A percentile compares a stretch with the other conserved stretches of the same genome.
These are phyloP conservation scores for Filosporella fistucella DNA, from an alignment of 495 filamentous ascomycete species.

Conservation along the genomic window DNA sequence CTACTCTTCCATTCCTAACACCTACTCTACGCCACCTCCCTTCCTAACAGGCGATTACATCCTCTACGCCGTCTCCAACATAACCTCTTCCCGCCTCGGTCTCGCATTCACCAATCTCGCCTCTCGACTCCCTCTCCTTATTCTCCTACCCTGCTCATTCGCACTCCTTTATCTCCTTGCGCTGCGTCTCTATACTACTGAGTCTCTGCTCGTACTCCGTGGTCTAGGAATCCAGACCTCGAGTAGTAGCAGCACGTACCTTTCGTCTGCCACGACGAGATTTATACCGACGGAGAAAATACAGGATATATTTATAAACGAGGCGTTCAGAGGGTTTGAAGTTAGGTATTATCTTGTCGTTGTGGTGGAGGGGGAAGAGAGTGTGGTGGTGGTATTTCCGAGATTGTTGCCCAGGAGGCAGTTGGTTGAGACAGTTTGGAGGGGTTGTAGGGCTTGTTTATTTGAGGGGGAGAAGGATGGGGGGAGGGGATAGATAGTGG, in stretches of 20 bases:
- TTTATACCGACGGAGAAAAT: conserved; percentile 94
- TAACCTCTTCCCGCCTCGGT: conserved; percentile 7
- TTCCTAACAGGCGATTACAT: conserved; percentile 12
- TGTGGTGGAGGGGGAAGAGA: conserved; percentile 84
- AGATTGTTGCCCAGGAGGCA: conserved; percentile 63
- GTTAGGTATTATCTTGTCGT: conserved; percentile 87
- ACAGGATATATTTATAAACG: conserved; percentile 88
- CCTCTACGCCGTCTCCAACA: conserved; percentile 6
- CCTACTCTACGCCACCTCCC: conserved; percentile 4
- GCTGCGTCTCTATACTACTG: conserved; percentile 53
- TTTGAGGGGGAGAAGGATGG: conserved; percentile 48
- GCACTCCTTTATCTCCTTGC: conserved; percentile 30
- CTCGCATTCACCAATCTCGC: conserved; percentile 6
- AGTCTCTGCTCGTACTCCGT: conserved; percentile 83
- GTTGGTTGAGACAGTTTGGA: conserved; percentile 83
- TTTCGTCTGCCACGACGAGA: conserved; percentile 59
- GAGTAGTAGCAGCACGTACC: conserved; percentile 58
- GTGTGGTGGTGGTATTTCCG: conserved; percentile 91
- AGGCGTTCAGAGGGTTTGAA: conserved; percentile 91
- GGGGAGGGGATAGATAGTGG: not conserved
- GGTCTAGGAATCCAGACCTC: conserved; percentile 89
- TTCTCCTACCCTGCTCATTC: conserved; percentile 12
- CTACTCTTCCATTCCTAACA: conserved; percentile 1
- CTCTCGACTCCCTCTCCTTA: conserved; percentile 1
- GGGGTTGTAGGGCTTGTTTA: conserved; percentile 69